phyloP scores from a whole-genome alignment of 2,329 filamentous ascomycete species.

The Pyrenophora teres region DNA sequence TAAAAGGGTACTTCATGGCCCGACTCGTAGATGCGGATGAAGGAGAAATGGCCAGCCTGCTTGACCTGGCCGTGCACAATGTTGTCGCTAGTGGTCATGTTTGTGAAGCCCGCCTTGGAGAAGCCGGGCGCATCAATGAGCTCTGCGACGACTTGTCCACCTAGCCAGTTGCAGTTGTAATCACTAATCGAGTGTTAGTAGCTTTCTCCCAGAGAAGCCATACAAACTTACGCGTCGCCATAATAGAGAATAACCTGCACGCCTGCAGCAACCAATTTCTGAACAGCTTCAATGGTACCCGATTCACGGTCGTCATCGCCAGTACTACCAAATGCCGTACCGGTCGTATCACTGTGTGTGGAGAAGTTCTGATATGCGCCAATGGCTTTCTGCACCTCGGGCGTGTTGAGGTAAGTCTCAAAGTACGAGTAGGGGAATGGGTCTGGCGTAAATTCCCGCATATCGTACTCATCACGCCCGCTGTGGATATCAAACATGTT shows the following conservation, averaged over 20 bases:
- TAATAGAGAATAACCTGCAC: conserved; percentile 52
- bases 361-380: conserved; percentile 66
- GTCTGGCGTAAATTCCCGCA: conserved; percentile 60
- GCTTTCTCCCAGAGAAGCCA: background rate
- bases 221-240: conserved; percentile 51
- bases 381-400: conserved; percentile 60
- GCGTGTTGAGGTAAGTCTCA: conserved; percentile 62
- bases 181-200: conserved; percentile 31
- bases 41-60: conserved; percentile 57
- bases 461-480: conserved; percentile 64
- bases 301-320: conserved; percentile 57
- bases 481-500: conserved; percentile 57
- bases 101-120: conserved; percentile 53
- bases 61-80: conserved; percentile 60
- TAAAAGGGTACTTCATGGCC: conserved; percentile 61
- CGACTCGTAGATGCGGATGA: conserved; percentile 56
- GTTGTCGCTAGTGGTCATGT: conserved; percentile 51
- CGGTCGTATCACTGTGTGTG: conserved; percentile 51
- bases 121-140: conserved; percentile 51
- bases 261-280: conserved; percentile 47
- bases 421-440: conserved; percentile 64
- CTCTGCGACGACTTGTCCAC: conserved; percentile 50
- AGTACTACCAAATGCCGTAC: conserved; percentile 52
- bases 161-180: conserved; percentile 56
- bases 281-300: conserved; percentile 50